These are phyloP conservation scores for Gentiana macrophylla DNA, from an alignment of 257 asterid genomes.

Conservation along the genomic window DNA sequence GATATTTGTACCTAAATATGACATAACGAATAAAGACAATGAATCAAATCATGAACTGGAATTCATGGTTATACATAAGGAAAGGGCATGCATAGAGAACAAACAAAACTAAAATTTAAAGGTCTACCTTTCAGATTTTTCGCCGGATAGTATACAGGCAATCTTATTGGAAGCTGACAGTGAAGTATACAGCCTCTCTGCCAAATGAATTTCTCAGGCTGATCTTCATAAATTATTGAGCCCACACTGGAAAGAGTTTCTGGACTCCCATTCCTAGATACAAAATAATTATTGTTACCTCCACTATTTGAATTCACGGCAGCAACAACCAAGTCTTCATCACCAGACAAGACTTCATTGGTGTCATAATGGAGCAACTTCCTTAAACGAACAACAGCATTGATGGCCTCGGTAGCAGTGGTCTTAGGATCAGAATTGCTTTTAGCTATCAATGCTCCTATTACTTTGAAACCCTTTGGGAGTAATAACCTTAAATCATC, in stretches of 20 bases:
- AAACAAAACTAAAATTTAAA: neutral
- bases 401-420: constrained; percentile 43
- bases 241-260: constrained; percentile 29
- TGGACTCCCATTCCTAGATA: constrained; percentile 30
- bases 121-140: constrained; percentile 45
- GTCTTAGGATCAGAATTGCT: constrained; percentile 22
- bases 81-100: no score
- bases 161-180: constrained; percentile 56
- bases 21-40: no score
- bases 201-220: constrained; percentile 70
- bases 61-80: no score
- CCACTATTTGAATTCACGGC: constrained; percentile 36
- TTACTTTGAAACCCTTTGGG: constrained; percentile 73
- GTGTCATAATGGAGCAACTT: constrained; percentile 23
- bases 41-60: no score
- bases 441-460: constrained; percentile 59
- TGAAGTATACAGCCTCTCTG: constrained; percentile 55
- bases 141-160: constrained; percentile 58
- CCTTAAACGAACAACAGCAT: constrained; percentile 42
- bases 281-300: constrained; percentile 45
- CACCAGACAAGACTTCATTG: constrained; percentile 14
- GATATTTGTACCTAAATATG: no score
- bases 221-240: constrained; percentile 44
- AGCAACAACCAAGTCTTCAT: constrained; percentile 47
- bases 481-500: constrained; percentile 64